A percentile compares a stretch with the other conserved stretches of the same genome.
phyloP scores from a whole-genome alignment of 176 grass and related monocot species.

The Avena insularis region DNA sequence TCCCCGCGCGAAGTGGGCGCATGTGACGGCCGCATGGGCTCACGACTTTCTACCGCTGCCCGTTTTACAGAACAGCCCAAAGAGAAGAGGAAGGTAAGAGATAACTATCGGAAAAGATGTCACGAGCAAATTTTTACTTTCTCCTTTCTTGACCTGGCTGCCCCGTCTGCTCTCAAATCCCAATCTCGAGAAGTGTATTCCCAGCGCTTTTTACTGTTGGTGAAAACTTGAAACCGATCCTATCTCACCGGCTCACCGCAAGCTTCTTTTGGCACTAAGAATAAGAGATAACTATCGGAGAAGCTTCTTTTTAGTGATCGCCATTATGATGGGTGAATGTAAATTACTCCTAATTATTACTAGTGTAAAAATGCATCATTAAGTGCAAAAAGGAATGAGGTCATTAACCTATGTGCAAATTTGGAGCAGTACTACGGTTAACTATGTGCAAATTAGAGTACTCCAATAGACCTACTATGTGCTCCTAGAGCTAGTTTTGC shows the following conservation, averaged over 20 bases:
- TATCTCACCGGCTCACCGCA: not conserved
- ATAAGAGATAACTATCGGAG: too few species aligned
- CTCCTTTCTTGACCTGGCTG: conserved; percentile 49
- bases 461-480: not conserved
- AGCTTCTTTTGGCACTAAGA: conserved; percentile 27
- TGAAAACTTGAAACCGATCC: not conserved
- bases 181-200: conserved; percentile 56
- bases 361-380: too few species aligned
- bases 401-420: too few species aligned
- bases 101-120: conserved; percentile 39
- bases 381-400: too few species aligned
- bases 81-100: not conserved
- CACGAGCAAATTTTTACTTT: conserved; percentile 50
- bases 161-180: conserved; percentile 23
- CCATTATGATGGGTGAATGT: not conserved
- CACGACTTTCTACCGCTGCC: conserved; percentile 47
- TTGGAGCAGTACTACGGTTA: too few species aligned
- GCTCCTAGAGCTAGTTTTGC: not conserved
- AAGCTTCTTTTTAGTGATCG: not conserved
- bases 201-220: conserved; percentile 43
- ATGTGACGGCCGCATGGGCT: conserved; percentile 57
- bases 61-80: not conserved
- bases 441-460: not conserved
- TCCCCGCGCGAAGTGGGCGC: conserved; percentile 53
- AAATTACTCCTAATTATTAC: too few species aligned